These are phyloP conservation scores for Boletus vermiculosoides DNA, from an alignment of 768 basidiomycete genomes.

Conservation along the genomic window DNA sequence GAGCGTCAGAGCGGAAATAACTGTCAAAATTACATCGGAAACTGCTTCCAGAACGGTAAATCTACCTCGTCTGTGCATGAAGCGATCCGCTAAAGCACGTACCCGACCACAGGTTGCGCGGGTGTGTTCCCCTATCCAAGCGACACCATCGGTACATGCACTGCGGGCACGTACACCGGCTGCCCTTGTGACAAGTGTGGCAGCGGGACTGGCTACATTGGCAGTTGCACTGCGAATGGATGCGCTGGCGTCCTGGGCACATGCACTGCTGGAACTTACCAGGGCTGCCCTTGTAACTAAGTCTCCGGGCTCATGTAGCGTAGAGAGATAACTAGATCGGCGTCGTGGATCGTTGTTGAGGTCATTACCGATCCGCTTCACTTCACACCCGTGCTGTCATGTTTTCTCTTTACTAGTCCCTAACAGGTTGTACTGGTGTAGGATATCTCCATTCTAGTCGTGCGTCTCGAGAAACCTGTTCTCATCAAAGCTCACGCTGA, in stretches of 20 bases:
- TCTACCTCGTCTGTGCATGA: neutral
- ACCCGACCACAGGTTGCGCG: neutral
- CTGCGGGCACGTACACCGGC: neutral
- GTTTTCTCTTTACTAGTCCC: neutral
- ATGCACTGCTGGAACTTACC: neutral
- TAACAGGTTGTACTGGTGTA: neutral
- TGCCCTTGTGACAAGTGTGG: slow-evolving; percentile 7
- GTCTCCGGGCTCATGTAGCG: neutral
- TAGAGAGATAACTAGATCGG: neutral
- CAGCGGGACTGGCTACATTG: neutral
- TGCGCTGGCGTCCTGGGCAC: neutral
- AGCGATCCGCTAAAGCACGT: neutral
- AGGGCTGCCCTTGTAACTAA: neutral
- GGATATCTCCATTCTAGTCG: neutral
- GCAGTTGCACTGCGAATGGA: neutral
- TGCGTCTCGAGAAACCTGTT: neutral
- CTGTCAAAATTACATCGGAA: neutral
- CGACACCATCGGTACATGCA: neutral
- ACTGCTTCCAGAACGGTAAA: neutral
- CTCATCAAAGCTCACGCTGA: neutral
- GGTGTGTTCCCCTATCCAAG: neutral
- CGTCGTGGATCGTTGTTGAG: neutral
- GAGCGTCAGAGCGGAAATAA: neutral
- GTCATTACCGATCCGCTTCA: neutral
- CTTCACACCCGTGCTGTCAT: neutral